A percentile compares a stretch with the other conserved stretches of the same genome.
Conservation (phyloP, 768 basidiomycete genomes). For the Suillus americanus region DNA sequence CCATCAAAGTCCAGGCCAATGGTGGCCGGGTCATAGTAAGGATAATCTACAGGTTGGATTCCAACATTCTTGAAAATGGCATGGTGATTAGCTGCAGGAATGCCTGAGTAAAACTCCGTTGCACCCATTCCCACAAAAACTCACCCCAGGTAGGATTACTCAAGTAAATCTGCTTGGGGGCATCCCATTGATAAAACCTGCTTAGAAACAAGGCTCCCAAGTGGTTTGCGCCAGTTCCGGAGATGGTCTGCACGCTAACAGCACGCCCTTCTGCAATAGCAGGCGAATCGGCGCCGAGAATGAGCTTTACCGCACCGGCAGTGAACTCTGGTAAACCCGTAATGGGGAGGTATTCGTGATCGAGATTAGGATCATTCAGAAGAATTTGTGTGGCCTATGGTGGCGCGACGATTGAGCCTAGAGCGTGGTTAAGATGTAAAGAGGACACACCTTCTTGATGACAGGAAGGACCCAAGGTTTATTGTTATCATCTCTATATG, state of each 20-base stretch:
- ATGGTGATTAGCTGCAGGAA: slow-evolving; percentile 72
- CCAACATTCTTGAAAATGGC: slow-evolving; percentile 91
- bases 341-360: slow-evolving; percentile 94
- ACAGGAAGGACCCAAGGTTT: slow-evolving; percentile 94
- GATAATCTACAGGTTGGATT: slow-evolving; percentile 81
- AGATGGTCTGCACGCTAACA: slow-evolving; percentile 88
- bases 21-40: slow-evolving; percentile 92
- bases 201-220: slow-evolving; percentile 86
- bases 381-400: slow-evolving; percentile 71
- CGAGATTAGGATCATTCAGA: slow-evolving; percentile 65
- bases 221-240: slow-evolving; percentile 95
- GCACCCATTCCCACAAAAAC: background rate
- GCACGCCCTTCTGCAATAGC: slow-evolving; percentile 72
- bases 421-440: background rate
- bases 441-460: slow-evolving; percentile 69
- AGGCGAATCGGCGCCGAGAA: slow-evolving; percentile 71
- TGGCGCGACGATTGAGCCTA: slow-evolving; percentile 6
- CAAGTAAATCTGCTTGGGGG: slow-evolving; percentile 71
- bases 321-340: slow-evolving; percentile 86
- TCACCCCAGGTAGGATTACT: slow-evolving; percentile 94
- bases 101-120: background rate
- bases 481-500: slow-evolving; percentile 84
- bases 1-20: slow-evolving; percentile 82
- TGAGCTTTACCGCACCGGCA: slow-evolving; percentile 75
- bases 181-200: slow-evolving; percentile 72